These are phyloP conservation scores for Vigna nakashimae DNA, from an alignment of 306 rosid genomes.

Conservation along the genomic window DNA sequence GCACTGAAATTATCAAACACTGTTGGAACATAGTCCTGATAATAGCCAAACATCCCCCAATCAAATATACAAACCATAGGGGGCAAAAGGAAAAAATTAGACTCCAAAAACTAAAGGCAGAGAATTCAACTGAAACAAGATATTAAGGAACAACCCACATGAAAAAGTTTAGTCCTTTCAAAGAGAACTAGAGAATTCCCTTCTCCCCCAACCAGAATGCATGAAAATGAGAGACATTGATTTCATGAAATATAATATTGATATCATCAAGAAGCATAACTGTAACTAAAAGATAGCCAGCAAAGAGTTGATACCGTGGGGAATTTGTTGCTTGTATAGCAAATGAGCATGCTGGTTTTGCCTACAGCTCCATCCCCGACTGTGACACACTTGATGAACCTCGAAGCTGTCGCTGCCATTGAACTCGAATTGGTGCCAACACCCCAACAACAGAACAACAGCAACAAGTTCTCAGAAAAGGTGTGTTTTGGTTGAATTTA, in stretches of 20 bases:
- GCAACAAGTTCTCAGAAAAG: conserved; percentile 11
- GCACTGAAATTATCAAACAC: conserved; percentile 97
- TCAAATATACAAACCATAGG: not conserved
- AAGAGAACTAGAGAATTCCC: not conserved
- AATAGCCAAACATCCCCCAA: conserved; percentile 6
- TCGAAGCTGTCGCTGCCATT: conserved; percentile 78
- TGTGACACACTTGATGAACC: conserved; percentile 91
- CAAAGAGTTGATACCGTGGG: conserved; percentile 71
- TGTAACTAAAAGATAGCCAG: not conserved
- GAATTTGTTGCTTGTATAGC: conserved; percentile 91
- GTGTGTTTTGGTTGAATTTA: conserved; percentile 48
- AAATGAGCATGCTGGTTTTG: conserved; percentile 93
- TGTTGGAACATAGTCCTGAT: conserved; percentile 90
- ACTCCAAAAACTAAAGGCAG: conserved; percentile 26
- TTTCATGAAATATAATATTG: conserved; percentile 30
- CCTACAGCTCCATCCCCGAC: conserved; percentile 97
- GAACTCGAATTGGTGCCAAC: conserved; percentile 47
- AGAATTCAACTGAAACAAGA: conserved; percentile 17
- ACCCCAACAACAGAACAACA: conserved; percentile 29
- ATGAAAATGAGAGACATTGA: not conserved
- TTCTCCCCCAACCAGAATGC: not conserved
- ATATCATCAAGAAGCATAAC: conserved; percentile 35
- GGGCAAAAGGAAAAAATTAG: conserved; percentile 12
- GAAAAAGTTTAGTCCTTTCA: not conserved
- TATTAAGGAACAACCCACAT: conserved; percentile 28